Evolutionary conservation across 495 filamentous ascomycete species (phyloP).

Genomic region (Penicillium longicatenatum): DNA sequence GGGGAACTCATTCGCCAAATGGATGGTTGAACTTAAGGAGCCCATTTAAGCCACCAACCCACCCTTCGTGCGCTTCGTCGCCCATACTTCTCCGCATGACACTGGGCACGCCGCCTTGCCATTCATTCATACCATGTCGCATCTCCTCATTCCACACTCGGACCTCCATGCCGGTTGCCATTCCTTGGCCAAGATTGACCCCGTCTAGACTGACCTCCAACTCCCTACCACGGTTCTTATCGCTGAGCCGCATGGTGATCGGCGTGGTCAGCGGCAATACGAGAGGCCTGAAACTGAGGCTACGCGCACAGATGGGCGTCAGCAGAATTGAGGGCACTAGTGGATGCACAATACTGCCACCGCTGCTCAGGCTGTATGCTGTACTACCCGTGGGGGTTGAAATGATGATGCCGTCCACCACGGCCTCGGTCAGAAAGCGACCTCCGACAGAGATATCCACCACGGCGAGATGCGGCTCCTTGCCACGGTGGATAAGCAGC

Average conservation of each 20-base stretch:
- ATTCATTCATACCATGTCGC: conserved; percentile 64
- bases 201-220: conserved; percentile 90
- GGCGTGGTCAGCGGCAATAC: conserved; percentile 84
- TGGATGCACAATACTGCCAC: conserved; percentile 94
- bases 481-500: conserved; percentile 87
- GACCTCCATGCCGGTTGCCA: conserved; percentile 83
- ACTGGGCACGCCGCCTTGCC: conserved; percentile 60
- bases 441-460: conserved; percentile 85
- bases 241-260: conserved; percentile 79
- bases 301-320: conserved; percentile 92
- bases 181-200: conserved; percentile 66
- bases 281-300: conserved; percentile 86
- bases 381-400: conserved; percentile 93
- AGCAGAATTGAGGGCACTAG: conserved; percentile 83
- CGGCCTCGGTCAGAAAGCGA: conserved; percentile 85
- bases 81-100: conserved; percentile 55
- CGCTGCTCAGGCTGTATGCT: conserved; percentile 88
- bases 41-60: conserved; percentile 95
- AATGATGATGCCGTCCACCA: conserved; percentile 93
- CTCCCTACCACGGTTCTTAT: conserved; percentile 79
- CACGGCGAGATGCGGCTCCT: conserved; percentile 84
- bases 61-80: conserved; percentile 74
- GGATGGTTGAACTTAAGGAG: conserved; percentile 97
- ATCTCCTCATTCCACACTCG: conserved; percentile 81
- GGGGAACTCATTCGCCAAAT: conserved; percentile 70